Percentiles rank a stretch among this genome's conserved stretches.
Evolutionary conservation across 148 eudicot genomes (phyloP).

Genomic region (Tetragonia tetragonoides): DNA sequence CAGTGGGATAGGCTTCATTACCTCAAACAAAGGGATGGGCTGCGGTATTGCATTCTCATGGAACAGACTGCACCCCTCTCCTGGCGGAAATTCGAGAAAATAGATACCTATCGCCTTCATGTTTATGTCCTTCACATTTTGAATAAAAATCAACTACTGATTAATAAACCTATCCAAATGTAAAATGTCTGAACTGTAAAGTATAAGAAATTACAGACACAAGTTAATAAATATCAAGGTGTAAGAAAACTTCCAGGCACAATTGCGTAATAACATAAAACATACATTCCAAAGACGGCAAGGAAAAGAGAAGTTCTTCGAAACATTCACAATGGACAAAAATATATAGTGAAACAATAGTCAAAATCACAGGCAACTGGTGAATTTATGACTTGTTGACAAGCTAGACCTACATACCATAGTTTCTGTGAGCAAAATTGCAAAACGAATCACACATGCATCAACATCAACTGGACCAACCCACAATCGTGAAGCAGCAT

Average conservation of each 20-base stretch:
- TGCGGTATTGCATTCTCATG: conserved; percentile 44
- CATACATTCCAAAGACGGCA: not conserved
- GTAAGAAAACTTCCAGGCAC: not conserved
- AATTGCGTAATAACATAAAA: not conserved
- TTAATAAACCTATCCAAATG: conserved; percentile 13
- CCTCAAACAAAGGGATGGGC: conserved; percentile 60
- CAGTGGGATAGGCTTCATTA: conserved; percentile 25
- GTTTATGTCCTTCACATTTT: conserved; percentile 51
- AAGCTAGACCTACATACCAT: conserved; percentile 43
- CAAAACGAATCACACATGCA: conserved; percentile 53
- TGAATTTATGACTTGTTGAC: not conserved
- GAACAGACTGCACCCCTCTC: conserved; percentile 45
- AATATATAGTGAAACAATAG: not conserved
- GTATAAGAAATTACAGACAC: not conserved
- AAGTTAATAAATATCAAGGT: too few species aligned
- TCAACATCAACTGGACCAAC: conserved; percentile 60
- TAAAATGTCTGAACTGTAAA: conserved; percentile 4
- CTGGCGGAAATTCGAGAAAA: conserved; percentile 37
- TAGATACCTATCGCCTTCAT: conserved; percentile 46
- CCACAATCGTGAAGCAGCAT: conserved; percentile 55
- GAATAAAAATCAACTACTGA: not conserved
- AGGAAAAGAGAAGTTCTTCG: not conserved
- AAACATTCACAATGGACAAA: not conserved
- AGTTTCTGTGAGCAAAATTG: conserved; percentile 43
- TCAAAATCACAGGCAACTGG: not conserved